Evolutionary conservation across 805 yeast species (phyloP), one percentile per base, ranked within the genome.

Genomic region (Yamadazyma akitaensis): DNA sequence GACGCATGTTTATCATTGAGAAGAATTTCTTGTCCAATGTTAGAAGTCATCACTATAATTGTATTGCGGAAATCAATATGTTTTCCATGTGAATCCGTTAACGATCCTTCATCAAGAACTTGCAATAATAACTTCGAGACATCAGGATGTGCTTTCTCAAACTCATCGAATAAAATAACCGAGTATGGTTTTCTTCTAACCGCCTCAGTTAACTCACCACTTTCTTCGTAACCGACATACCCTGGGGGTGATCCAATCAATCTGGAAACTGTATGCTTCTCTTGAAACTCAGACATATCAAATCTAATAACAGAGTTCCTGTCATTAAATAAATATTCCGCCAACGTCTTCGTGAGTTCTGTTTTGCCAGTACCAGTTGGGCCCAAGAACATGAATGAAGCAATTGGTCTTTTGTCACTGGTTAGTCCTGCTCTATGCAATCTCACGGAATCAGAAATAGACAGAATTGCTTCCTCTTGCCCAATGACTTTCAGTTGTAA

Each of bases 281-380:
- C 99, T 68, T 92, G 98, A 65, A 94, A 92, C 64, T 92, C 99
- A 17, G 96, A 88, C 99, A 94, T 94, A 65, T 92, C 99, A 63
- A 92, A 92, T 56, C 99, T 76, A 19, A 91, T 81, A 31, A 92
- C 90, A 9, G 96, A 81, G 37, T 81, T 76, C 59, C 88, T 89
- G 63, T 92, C 92, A 60, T 90, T 94, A 67, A 94, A 94, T 57
- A 92, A 67, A 58, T 94, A 94, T 57, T 89, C 90, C 2, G 98
- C 96, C 47, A 92, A 76, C 0, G 95, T 84, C 64, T 94, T 92
- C 7, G 97, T 91, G 43, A 94, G 76, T 65, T 94, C 98, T 0
- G 99, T 94, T 67, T 92, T 92, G 70, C 99, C 99, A 0, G 98
- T 92, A 70, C 99, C 99, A 0, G 99, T 94, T 44, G 99, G 98